Percentiles rank a stretch among this genome's conserved stretches.
phyloP scores from a whole-genome alignment of 2,329 filamentous ascomycete genomes.

The Endocalyx cinctus region DNA sequence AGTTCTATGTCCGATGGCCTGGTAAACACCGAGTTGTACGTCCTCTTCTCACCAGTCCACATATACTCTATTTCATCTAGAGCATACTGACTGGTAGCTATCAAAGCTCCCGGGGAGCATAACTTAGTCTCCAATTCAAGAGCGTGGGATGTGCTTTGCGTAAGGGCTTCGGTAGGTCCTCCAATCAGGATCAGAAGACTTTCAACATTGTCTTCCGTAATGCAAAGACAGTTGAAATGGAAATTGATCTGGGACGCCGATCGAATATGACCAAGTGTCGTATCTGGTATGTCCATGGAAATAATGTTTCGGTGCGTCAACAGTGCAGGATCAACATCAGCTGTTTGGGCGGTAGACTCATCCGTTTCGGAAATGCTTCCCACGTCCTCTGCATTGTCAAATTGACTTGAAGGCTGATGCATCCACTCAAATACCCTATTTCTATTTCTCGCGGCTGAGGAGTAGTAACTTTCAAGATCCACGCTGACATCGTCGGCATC shows the following conservation, averaged over 20 bases:
- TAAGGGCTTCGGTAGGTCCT: background rate
- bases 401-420: too few species aligned
- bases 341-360: too few species aligned
- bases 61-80: slow-evolving; percentile 7
- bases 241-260: slow-evolving; percentile 1
- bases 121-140: background rate
- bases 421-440: too few species aligned
- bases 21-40: background rate
- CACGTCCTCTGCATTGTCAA: too few species aligned
- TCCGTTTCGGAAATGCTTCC: too few species aligned
- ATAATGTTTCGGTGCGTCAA: too few species aligned
- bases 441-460: too few species aligned
- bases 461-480: too few species aligned
- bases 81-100: slow-evolving; percentile 5
- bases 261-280: background rate
- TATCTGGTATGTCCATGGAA: too few species aligned
- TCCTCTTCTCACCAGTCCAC: slow-evolving; percentile 7
- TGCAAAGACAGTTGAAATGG: slow-evolving; percentile 2
- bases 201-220: slow-evolving; percentile 5
- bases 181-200: slow-evolving; percentile 4
- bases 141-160: background rate
- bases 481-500: too few species aligned
- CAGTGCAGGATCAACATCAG: too few species aligned
- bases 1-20: slow-evolving; percentile 2
- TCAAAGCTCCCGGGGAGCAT: background rate